Conservation (phyloP, 2,329 filamentous ascomycete species). For the Alternaria sp. region DNA sequence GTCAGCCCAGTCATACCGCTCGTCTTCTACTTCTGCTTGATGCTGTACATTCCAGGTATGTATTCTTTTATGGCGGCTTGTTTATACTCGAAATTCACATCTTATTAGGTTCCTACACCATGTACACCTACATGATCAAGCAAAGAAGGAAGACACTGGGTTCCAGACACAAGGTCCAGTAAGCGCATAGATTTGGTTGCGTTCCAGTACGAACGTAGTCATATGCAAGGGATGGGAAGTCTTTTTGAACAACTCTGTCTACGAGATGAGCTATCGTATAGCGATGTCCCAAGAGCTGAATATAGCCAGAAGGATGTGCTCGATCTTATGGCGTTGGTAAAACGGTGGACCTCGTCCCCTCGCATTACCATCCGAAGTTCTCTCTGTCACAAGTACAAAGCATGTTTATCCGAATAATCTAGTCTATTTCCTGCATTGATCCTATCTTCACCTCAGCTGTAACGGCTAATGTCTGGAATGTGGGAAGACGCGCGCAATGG, state of each 20-base stretch:
- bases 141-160: conserved; percentile 30
- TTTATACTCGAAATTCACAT: background rate
- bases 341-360: too few relatives aligned
- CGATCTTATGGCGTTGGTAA: too few relatives aligned
- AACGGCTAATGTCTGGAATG: background rate
- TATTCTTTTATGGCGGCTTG: background rate
- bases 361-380: too few relatives aligned
- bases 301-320: too few relatives aligned
- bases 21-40: conserved; percentile 29
- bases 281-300: too few relatives aligned
- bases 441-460: background rate
- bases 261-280: too few relatives aligned
- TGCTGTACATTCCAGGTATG: conserved; percentile 33
- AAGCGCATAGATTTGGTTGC: background rate
- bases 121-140: conserved; percentile 40
- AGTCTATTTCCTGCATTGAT: too few relatives aligned
- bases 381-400: too few relatives aligned
- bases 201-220: background rate
- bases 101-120: conserved; percentile 26
- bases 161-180: background rate
- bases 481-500: background rate
- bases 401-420: too few relatives aligned
- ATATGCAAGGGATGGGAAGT: background rate
- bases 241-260: background rate
- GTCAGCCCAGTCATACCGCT: conserved; percentile 18